Evolutionary conservation across 352 stramenopile species (phyloP).

Genomic region (Pythium grandisporangium): DNA sequence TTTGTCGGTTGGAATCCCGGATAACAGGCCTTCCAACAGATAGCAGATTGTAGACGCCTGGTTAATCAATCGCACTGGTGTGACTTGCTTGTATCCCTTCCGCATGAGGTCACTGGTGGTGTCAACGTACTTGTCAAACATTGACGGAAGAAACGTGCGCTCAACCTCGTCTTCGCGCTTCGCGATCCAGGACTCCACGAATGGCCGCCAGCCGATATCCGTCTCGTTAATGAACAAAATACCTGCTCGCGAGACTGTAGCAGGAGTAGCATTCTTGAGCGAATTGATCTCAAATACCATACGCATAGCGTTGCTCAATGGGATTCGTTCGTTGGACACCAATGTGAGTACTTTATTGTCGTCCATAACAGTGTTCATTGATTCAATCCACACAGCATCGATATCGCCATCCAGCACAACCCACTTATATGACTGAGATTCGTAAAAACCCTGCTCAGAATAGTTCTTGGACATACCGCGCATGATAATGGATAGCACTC

Average conservation of each 20-base stretch:
- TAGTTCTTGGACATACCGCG: constrained; percentile 88
- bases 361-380: constrained; percentile 98
- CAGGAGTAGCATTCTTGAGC: constrained; percentile 80
- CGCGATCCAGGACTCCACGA: constrained; percentile 95
- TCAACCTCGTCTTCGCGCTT: constrained; percentile 87
- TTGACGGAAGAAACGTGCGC: constrained; percentile 84
- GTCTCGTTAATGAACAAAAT: constrained; percentile 87
- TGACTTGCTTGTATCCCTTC: constrained; percentile 94
- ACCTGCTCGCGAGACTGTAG: constrained; percentile 79
- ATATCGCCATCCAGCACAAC: constrained; percentile 85
- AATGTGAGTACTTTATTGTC: constrained; percentile 96
- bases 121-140: constrained; percentile 97
- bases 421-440: constrained; percentile 90
- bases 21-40: constrained; percentile 91
- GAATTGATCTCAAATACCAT: constrained; percentile 90
- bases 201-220: constrained; percentile 93
- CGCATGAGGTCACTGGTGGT: constrained; percentile 90
- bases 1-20: constrained; percentile 80
- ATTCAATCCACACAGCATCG: constrained; percentile 86
- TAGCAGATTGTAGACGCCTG: constrained; percentile 96
- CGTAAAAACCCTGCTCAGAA: constrained; percentile 90
- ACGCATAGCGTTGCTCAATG: constrained; percentile 74
- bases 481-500: constrained; percentile 87
- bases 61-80: constrained; percentile 90
- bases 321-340: constrained; percentile 84